Conservation (phyloP, 306 rosid genomes). For the Hylodesmum podocarpum region DNA sequence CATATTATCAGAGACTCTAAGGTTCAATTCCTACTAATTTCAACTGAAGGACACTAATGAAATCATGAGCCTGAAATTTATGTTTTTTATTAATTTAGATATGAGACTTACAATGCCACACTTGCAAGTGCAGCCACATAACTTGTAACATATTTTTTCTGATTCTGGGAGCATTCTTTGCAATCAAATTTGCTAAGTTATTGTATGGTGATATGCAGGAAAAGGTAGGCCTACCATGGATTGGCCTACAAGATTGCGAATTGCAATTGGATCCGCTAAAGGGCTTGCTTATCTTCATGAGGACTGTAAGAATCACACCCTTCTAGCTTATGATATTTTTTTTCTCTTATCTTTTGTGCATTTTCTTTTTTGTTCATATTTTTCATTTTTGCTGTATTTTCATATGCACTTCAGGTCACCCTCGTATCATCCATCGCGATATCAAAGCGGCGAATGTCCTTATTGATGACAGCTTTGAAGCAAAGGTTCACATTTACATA, state of each 20-base stretch:
- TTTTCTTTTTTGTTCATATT: not conserved
- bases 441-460: slow-evolving; percentile 87
- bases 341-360: not conserved
- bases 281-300: slow-evolving; percentile 93
- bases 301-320: slow-evolving; percentile 61
- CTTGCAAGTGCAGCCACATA: not conserved
- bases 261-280: slow-evolving; percentile 78
- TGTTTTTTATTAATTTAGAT: not conserved
- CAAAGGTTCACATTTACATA: slow-evolving; percentile 56
- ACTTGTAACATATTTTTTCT: not conserved
- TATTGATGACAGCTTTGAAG: slow-evolving; percentile 74
- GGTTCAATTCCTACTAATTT: no score
- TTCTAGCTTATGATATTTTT: not conserved
- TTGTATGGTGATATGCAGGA: slow-evolving; percentile 37
- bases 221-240: slow-evolving; percentile 68
- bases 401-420: slow-evolving; percentile 60
- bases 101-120: not conserved
- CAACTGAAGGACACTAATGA: not conserved
- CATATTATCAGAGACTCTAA: no score
- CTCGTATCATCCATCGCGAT: slow-evolving; percentile 85
- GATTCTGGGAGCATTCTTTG: not conserved
- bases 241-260: slow-evolving; percentile 69
- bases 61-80: not conserved
- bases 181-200: not conserved
- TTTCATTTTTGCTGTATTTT: not conserved